Percentiles rank a stretch among this genome's conserved stretches.
phyloP scores from a whole-genome alignment of 1,139 yeast genomes.

The Scheffersomyces titani region DNA sequence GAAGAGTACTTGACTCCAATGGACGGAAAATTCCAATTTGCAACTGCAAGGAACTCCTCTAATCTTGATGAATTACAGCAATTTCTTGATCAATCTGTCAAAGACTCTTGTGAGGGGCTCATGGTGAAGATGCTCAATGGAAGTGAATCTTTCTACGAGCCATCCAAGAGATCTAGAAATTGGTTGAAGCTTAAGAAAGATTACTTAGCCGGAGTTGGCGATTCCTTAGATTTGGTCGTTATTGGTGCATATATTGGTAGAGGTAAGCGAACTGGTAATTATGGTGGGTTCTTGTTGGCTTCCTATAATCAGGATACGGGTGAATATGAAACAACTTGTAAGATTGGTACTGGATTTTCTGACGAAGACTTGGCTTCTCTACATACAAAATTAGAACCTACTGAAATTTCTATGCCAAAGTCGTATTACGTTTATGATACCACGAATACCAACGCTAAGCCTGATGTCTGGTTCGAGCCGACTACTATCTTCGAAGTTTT shows the following conservation, averaged over 20 bases:
- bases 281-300: conserved; percentile 92
- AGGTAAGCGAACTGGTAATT: conserved; percentile 92
- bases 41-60: conserved; percentile 71
- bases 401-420: conserved; percentile 69
- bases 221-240: conserved; percentile 89
- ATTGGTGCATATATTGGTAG: conserved; percentile 92
- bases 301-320: conserved; percentile 88
- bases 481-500: conserved; percentile 82
- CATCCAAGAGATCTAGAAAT: conserved; percentile 90
- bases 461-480: conserved; percentile 98
- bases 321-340: conserved; percentile 92
- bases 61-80: conserved; percentile 77
- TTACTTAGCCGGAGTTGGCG: conserved; percentile 92
- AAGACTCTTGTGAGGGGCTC: conserved; percentile 91
- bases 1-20: conserved; percentile 57
- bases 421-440: conserved; percentile 70
- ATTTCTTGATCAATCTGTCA: conserved; percentile 88
- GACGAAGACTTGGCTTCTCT: conserved; percentile 74
- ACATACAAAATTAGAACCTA: conserved; percentile 62
- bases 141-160: conserved; percentile 81
- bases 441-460: conserved; percentile 61
- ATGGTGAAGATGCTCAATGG: conserved; percentile 93
- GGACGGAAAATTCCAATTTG: conserved; percentile 81
- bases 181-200: conserved; percentile 97
- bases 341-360: conserved; percentile 95